Conservation (phyloP, 2,329 filamentous ascomycete species). For the Fusarium anthophilum region DNA sequence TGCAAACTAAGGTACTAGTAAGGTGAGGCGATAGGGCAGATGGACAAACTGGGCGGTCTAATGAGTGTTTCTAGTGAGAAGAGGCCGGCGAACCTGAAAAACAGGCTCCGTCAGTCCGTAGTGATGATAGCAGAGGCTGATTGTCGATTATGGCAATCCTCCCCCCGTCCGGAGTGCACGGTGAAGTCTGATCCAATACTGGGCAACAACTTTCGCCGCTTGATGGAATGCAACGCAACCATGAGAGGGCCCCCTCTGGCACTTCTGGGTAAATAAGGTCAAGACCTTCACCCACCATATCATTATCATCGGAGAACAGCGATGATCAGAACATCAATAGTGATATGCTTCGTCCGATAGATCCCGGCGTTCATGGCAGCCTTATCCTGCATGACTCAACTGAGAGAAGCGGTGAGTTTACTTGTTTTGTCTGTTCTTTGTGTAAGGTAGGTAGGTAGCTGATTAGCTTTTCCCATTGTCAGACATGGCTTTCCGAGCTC, state of each 20-base stretch:
- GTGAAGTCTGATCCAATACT: slow-evolving; percentile 1
- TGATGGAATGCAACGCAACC: slow-evolving; percentile 28
- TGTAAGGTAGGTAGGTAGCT: background rate
- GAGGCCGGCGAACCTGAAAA: background rate
- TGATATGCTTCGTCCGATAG: slow-evolving; percentile 2
- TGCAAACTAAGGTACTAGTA: background rate
- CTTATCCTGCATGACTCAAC: background rate
- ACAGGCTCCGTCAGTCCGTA: slow-evolving; percentile 10
- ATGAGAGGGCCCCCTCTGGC: background rate
- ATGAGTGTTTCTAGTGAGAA: background rate
- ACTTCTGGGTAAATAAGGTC: slow-evolving; percentile 19
- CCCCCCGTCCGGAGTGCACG: slow-evolving; percentile 12
- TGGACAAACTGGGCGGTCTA: background rate
- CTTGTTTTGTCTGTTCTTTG: background rate
- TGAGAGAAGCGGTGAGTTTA: slow-evolving; percentile 30
- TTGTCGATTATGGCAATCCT: background rate
- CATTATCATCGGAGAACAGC: slow-evolving; percentile 9
- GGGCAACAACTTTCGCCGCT: background rate
- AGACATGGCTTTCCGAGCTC: slow-evolving; percentile 18
- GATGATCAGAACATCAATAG: slow-evolving; percentile 12
- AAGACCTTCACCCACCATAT: slow-evolving; percentile 27
- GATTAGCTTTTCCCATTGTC: background rate
- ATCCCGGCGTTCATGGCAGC: background rate
- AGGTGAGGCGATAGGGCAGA: background rate
- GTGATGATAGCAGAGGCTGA: slow-evolving; percentile 5